phyloP scores from a whole-genome alignment of 1,284 basidiomycete species.

The Tremellales sp. region DNA sequence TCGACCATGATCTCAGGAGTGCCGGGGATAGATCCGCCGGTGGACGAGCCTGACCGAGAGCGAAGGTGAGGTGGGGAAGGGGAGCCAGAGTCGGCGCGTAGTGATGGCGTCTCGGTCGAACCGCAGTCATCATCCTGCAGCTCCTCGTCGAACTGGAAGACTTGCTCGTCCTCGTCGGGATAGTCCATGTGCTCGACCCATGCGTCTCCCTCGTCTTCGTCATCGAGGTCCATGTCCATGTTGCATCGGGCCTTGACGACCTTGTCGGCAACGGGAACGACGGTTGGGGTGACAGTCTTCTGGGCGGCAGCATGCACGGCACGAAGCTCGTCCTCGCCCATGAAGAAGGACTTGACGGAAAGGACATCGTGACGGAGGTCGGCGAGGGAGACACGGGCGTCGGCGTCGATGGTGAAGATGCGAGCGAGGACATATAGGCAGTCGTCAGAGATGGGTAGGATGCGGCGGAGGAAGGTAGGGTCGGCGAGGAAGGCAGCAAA shows the following conservation, averaged over 20 bases:
- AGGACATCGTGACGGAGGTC: constrained; percentile 61
- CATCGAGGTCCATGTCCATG: neutral
- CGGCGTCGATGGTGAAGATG: constrained; percentile 58
- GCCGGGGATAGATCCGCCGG: constrained; percentile 33
- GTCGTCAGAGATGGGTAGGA: constrained; percentile 59
- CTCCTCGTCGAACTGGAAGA: constrained; percentile 33
- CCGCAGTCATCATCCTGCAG: constrained; percentile 8
- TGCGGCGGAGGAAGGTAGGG: constrained; percentile 61
- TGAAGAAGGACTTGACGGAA: constrained; percentile 63
- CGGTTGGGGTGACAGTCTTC: neutral
- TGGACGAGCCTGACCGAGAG: constrained; percentile 30
- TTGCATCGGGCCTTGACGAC: neutral
- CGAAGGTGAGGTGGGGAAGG: constrained; percentile 26
- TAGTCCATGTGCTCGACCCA: constrained; percentile 14
- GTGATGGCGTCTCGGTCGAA: constrained; percentile 24
- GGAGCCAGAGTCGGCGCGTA: constrained; percentile 37
- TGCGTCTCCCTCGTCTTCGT: neutral
- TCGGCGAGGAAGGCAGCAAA: constrained; percentile 66
- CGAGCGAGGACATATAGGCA: constrained; percentile 56
- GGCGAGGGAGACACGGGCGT: constrained; percentile 59
- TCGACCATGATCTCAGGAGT: constrained; percentile 25
- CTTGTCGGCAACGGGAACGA: neutral
- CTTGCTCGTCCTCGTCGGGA: constrained; percentile 24
- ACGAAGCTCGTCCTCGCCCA: constrained; percentile 56
- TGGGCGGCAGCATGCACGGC: constrained; percentile 43